These are phyloP conservation scores for Phytopythium vexans DNA, from an alignment of 352 stramenopile species.

Conservation along the genomic window DNA sequence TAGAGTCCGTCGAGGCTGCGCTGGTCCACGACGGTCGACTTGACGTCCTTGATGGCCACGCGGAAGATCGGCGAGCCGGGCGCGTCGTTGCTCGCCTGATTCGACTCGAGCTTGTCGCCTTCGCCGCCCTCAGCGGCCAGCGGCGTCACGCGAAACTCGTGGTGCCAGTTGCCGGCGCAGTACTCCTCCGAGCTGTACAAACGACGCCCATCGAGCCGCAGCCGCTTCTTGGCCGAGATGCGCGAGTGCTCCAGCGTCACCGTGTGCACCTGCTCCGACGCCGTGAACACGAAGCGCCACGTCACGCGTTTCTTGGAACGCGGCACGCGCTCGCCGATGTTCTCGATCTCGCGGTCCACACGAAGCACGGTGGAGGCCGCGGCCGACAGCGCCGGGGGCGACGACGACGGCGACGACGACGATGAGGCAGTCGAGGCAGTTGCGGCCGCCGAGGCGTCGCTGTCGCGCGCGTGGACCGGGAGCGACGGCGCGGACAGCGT, in stretches of 20 bases:
- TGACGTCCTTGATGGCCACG: slow-evolving; percentile 74
- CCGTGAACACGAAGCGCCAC: slow-evolving; percentile 79
- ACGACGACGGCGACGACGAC: not conserved
- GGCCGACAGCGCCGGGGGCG: slow-evolving; percentile 4
- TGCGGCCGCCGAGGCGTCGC: slow-evolving; percentile 24
- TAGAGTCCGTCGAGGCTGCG: slow-evolving; percentile 68
- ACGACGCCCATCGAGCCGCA: slow-evolving; percentile 75
- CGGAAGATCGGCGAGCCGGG: slow-evolving; percentile 25
- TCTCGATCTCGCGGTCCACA: slow-evolving; percentile 73
- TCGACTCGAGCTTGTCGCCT: slow-evolving; percentile 6
- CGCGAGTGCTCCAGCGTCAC: slow-evolving; percentile 83
- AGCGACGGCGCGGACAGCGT: slow-evolving; percentile 41
- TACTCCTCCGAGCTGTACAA: slow-evolving; percentile 74
- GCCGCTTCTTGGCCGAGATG: slow-evolving; percentile 78
- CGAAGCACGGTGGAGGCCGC: slow-evolving; percentile 40
- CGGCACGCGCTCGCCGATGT: slow-evolving; percentile 75
- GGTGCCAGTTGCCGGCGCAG: slow-evolving; percentile 62
- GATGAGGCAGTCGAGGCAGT: slow-evolving; percentile 7
- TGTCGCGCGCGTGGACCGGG: slow-evolving; percentile 19
- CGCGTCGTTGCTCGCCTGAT: not conserved
- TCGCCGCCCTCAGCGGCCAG: slow-evolving; percentile 26
- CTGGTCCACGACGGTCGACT: slow-evolving; percentile 67
- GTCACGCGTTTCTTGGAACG: slow-evolving; percentile 85
- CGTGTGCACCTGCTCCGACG: slow-evolving; percentile 77
- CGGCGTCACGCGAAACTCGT: slow-evolving; percentile 62